Evolutionary conservation across 2,329 filamentous ascomycete species (phyloP).

Genomic region (Talaromyces sp.): DNA sequence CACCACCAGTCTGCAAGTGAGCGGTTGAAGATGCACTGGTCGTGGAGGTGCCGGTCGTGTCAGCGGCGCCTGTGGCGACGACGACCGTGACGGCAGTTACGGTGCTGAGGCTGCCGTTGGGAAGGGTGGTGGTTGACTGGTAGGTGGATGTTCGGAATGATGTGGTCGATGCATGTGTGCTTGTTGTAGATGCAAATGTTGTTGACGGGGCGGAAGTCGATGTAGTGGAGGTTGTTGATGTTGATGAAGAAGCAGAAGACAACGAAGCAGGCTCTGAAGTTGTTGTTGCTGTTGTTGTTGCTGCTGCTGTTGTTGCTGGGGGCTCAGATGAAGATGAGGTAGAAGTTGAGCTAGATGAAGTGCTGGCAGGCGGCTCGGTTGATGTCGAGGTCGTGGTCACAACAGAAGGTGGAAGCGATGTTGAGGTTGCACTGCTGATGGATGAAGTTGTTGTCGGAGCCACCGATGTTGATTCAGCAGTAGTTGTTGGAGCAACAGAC

Average conservation of each 20-base stretch:
- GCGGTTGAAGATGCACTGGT: conserved; percentile 25
- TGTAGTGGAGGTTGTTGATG: conserved; percentile 3
- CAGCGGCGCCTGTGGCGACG: conserved; percentile 31
- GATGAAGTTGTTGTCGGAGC: not conserved
- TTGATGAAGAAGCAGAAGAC: not conserved
- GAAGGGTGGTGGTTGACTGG: conserved; percentile 40
- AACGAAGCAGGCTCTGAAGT: not conserved
- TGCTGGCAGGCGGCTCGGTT: not conserved
- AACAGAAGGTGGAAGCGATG: not conserved
- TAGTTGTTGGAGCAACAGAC: not conserved
- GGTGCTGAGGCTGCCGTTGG: conserved; percentile 42
- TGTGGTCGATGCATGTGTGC: conserved; percentile 23
- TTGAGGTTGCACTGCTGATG: not conserved
- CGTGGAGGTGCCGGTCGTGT: not conserved
- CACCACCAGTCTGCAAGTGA: conserved; percentile 41
- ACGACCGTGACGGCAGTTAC: conserved; percentile 47
- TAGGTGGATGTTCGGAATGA: conserved; percentile 35
- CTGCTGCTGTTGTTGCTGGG: not conserved
- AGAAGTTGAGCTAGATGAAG: not conserved
- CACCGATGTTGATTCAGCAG: not conserved
- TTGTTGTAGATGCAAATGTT: conserved; percentile 19
- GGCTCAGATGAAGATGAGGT: not conserved
- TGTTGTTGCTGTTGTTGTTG: not conserved
- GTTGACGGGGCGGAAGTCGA: conserved; percentile 9
- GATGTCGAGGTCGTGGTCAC: not conserved